A percentile compares a stretch with the other conserved stretches of the same genome.
Conservation (phyloP, 257 asterid species). For the Thymus quinquecostatus region DNA sequence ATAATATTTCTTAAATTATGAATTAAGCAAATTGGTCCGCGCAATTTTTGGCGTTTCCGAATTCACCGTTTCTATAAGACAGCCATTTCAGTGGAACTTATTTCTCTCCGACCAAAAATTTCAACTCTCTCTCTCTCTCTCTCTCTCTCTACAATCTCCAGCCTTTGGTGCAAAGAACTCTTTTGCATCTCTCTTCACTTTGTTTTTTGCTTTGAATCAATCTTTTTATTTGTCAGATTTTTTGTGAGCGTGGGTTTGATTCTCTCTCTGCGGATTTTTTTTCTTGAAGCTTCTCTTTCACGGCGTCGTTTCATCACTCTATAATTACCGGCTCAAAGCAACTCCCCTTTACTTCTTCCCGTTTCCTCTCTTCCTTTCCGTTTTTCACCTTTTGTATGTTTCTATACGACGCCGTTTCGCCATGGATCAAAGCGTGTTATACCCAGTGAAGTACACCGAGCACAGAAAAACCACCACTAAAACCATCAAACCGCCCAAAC, state of each 20-base stretch:
- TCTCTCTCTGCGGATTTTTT: slow-evolving; percentile 31
- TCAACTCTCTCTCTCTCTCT: not conserved
- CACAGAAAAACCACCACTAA: slow-evolving; percentile 53
- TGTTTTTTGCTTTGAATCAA: slow-evolving; percentile 23
- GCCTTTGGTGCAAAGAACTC: not conserved
- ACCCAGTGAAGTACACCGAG: slow-evolving; percentile 71
- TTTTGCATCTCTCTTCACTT: not conserved
- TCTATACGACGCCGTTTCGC: not conserved
- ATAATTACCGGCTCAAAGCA: slow-evolving; percentile 28
- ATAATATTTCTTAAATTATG: slow-evolving; percentile 8
- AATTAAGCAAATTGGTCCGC: slow-evolving; percentile 12
- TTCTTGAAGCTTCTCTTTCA: slow-evolving; percentile 38
- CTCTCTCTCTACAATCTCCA: not conserved
- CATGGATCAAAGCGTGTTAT: slow-evolving; percentile 56
- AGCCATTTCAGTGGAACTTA: slow-evolving; percentile 41
- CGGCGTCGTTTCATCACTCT: slow-evolving; percentile 9
- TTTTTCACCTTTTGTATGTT: not conserved
- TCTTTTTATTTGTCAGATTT: slow-evolving; percentile 46
- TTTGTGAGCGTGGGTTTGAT: slow-evolving; percentile 37
- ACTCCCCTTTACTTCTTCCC: not conserved
- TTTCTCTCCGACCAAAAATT: slow-evolving; percentile 39
- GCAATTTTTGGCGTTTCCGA: slow-evolving; percentile 32
- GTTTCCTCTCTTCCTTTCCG: not conserved
- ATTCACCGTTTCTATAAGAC: slow-evolving; percentile 67
- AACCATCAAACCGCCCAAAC: slow-evolving; percentile 38